These are phyloP conservation scores for Globisporangium splendens DNA, from an alignment of 352 stramenopile species.

Conservation along the genomic window DNA sequence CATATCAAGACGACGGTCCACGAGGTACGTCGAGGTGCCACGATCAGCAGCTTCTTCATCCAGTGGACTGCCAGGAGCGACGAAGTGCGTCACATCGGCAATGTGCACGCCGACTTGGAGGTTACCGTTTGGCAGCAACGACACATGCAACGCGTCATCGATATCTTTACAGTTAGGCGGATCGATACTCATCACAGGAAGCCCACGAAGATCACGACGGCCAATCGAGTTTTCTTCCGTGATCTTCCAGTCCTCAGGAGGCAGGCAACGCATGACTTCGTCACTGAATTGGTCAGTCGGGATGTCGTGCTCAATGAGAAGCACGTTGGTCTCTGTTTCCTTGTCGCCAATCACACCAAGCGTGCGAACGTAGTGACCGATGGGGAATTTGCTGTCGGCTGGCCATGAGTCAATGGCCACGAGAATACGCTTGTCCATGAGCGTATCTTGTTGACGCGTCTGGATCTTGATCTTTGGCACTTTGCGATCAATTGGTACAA, in stretches of 20 bases:
- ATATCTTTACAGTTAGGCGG: slow-evolving; percentile 95
- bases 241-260: slow-evolving; percentile 93
- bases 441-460: slow-evolving; percentile 87
- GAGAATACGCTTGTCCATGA: slow-evolving; percentile 93
- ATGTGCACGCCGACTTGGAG: slow-evolving; percentile 97
- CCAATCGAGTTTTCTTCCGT: slow-evolving; percentile 91
- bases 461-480: slow-evolving; percentile 94
- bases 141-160: slow-evolving; percentile 97
- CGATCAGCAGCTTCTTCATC: slow-evolving; percentile 93
- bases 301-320: slow-evolving; percentile 98
- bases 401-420: slow-evolving; percentile 96
- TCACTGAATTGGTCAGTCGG: slow-evolving; percentile 81
- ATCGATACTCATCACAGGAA: slow-evolving; percentile 92
- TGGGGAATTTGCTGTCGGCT: slow-evolving; percentile 80
- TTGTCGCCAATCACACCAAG: slow-evolving; percentile 96
- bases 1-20: slow-evolving; percentile 99
- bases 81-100: slow-evolving; percentile 99
- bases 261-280: slow-evolving; percentile 91
- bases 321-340: slow-evolving; percentile 94
- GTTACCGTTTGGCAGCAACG: slow-evolving; percentile 90
- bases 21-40: slow-evolving; percentile 96
- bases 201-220: slow-evolving; percentile 88
- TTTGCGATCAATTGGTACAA: slow-evolving; percentile 86
- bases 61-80: slow-evolving; percentile 90
- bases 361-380: slow-evolving; percentile 96